Conservation (phyloP, 202 grass and related monocot genomes). For the Elaeis oleifera region DNA sequence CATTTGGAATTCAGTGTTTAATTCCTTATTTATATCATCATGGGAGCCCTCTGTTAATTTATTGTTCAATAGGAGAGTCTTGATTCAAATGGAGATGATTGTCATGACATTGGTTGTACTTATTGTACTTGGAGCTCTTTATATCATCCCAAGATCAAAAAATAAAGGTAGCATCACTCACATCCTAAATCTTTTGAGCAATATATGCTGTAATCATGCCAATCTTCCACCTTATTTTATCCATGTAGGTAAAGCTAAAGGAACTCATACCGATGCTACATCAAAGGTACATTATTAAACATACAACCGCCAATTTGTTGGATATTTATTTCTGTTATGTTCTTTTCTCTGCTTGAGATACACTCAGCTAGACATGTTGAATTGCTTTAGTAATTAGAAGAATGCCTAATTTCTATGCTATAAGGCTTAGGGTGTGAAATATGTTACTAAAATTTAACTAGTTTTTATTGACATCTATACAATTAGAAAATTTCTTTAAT, state of each 20-base stretch:
- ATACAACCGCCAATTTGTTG: neutral
- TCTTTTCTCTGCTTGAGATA: no score
- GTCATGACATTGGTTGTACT: slow-evolving; percentile 40
- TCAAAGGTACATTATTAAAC: slow-evolving; percentile 17
- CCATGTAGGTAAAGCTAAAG: slow-evolving; percentile 37
- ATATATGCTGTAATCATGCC: neutral
- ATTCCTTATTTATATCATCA: no score
- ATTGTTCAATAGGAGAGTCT: slow-evolving; percentile 4
- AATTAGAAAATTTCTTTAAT: no score
- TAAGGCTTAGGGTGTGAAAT: no score
- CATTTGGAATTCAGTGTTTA: no score
- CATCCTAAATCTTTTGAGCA: neutral
- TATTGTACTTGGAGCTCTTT: slow-evolving; percentile 45
- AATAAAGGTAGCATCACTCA: slow-evolving; percentile 37
- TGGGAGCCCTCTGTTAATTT: no score
- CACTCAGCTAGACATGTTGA: no score
- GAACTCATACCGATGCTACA: slow-evolving; percentile 5
- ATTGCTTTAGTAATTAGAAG: no score
- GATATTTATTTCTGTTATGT: neutral
- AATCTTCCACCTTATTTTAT: neutral
- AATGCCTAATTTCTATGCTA: no score
- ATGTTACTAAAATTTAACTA: no score
- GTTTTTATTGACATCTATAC: no score
- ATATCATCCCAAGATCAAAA: slow-evolving; percentile 54
- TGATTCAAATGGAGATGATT: slow-evolving; percentile 36